A percentile compares a stretch with the other conserved stretches of the same genome.
Conservation (phyloP, 345 rosid species). For the Salix arbutifolia region DNA sequence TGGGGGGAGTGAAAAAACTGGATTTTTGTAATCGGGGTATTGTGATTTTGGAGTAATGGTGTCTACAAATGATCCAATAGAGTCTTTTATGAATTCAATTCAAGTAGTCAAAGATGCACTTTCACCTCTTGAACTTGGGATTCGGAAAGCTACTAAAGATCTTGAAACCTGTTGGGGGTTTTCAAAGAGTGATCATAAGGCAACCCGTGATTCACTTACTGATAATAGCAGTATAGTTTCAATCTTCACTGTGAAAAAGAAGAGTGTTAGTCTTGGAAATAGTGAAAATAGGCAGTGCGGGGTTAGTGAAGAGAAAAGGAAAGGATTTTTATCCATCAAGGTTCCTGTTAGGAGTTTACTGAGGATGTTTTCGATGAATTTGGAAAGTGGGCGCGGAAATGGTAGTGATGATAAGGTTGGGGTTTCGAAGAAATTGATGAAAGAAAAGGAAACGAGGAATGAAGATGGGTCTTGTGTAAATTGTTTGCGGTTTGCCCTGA, state of each 20-base stretch:
- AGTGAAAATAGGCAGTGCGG: conserved; percentile 22
- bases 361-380: conserved; percentile 46
- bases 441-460: conserved; percentile 34
- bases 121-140: conserved; percentile 56
- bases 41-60: conserved; percentile 43
- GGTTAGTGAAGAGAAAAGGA: conserved; percentile 53
- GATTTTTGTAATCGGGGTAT: neutral
- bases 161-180: conserved; percentile 56
- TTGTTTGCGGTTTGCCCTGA: conserved; percentile 69
- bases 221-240: conserved; percentile 18
- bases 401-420: conserved; percentile 22
- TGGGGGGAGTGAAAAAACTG: neutral
- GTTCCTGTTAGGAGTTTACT: conserved; percentile 49
- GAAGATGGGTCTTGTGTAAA: conserved; percentile 57
- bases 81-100: conserved; percentile 57
- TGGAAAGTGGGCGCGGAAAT: conserved; percentile 20
- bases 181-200: conserved; percentile 28
- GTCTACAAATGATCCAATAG: conserved; percentile 64
- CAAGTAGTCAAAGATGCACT: conserved; percentile 65
- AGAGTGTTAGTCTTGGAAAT: conserved; percentile 15
- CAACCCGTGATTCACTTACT: conserved; percentile 23
- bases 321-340: conserved; percentile 45
- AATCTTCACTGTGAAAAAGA: conserved; percentile 34
- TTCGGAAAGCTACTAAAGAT: conserved; percentile 63
- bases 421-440: conserved; percentile 27